Conservation (phyloP, 805 yeast species). For the Zygoascus tannicola region DNA sequence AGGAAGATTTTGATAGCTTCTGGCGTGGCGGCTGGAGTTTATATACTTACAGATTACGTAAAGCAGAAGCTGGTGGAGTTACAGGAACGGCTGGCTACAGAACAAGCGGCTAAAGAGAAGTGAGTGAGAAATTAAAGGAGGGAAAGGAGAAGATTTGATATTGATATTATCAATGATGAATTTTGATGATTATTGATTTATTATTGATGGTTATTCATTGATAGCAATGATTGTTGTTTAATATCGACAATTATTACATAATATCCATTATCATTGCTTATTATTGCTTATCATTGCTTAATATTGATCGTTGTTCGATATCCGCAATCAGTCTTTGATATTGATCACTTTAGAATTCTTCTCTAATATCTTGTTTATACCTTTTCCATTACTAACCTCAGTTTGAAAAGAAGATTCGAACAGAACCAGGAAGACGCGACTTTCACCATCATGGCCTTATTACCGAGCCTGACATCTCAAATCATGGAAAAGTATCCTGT, state of each 20-base stretch:
- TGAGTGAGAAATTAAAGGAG: too few species aligned
- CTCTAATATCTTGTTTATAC: too few species aligned
- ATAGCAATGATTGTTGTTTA: too few species aligned
- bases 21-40: slow-evolving; percentile 38
- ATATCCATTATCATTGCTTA: not conserved
- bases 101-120: slow-evolving; percentile 53
- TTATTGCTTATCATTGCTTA: too few species aligned
- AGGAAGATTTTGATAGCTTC: slow-evolving; percentile 36
- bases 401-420: slow-evolving; percentile 67
- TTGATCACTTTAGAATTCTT: too few species aligned
- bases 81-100: slow-evolving; percentile 45
- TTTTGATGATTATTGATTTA: too few species aligned
- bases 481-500: slow-evolving; percentile 56
- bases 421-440: slow-evolving; percentile 90
- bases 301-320: too few species aligned
- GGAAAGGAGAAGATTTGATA: not conserved
- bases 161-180: too few species aligned
- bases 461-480: slow-evolving; percentile 66
- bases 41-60: slow-evolving; percentile 36
- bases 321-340: too few species aligned
- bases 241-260: too few species aligned
- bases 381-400: too few species aligned
- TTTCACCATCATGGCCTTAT: slow-evolving; percentile 69
- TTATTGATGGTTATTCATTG: too few species aligned
- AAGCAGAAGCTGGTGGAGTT: slow-evolving; percentile 38